phyloP scores from a whole-genome alignment of 192 early-diverging fungal species.

The Coemansia sp. region DNA sequence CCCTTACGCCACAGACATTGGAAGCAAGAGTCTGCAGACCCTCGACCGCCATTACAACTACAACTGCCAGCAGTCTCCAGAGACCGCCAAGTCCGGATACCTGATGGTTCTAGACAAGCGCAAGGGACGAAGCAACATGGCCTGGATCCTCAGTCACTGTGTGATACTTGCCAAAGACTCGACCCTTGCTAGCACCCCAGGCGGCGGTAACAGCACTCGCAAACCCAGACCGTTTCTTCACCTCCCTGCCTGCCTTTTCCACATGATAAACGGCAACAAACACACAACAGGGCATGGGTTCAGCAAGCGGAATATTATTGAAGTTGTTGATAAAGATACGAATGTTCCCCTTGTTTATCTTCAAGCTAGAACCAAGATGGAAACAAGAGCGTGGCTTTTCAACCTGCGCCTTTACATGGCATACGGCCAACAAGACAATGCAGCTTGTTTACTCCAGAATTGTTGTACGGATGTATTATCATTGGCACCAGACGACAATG shows the following conservation, averaged over 20 bases:
- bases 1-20: conserved; percentile 9
- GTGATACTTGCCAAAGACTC: conserved; percentile 16
- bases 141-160: conserved; percentile 22
- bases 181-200: conserved; percentile 5
- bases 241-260: conserved; percentile 5
- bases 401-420: conserved; percentile 18
- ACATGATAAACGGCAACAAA: conserved; percentile 17
- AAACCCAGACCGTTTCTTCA: conserved; percentile 3
- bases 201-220: not conserved
- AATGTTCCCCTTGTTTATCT: conserved; percentile 18
- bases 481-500: not conserved
- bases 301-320: conserved; percentile 12
- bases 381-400: conserved; percentile 38
- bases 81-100: conserved; percentile 25
- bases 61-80: not conserved
- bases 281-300: conserved; percentile 1
- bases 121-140: conserved; percentile 7
- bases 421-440: not conserved
- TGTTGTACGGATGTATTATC: not conserved
- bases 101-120: conserved; percentile 32
- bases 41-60: not conserved
- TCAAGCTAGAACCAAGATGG: conserved; percentile 22
- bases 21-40: conserved; percentile 4
- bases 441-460: not conserved
- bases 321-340: conserved; percentile 13